Evolutionary conservation across 164 flowering plant species (phyloP), one percentile per base, ranked within the genome.

Genomic region (Santalum album): DNA sequence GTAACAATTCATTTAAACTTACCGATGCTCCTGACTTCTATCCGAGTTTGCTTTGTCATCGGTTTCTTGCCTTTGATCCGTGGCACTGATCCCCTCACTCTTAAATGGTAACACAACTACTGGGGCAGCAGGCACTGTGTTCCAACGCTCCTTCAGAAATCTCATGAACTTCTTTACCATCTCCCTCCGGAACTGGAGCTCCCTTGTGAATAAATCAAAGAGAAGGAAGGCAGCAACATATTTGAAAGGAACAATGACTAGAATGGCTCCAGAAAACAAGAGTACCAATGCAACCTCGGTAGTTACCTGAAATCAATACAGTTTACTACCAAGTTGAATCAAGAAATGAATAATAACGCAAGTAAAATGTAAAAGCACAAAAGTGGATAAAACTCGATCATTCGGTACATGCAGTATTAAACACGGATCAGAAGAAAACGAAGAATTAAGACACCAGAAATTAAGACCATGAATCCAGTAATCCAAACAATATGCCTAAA

Each of bases 61-160:
- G 17, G 42, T 49, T 60, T 57, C 53, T 49, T 63, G 72, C 26
- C 24, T 49, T 60, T 53, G 55, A 61, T 60, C 54, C 3, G 29
- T 24, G 24, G 76, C 49, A 20, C 42, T 44, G 17, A 72, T 61
- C 34, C 74, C 72, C n/a, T 61, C 73, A 56, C 51, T 78, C 54
- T 80, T 82, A 56, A 46, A 82, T 35, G 97, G 97, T 53, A 85
- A 67, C 34, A 90, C 85, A 25, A 79, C 75, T 19, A 90, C 96
- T 1, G 91, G 96, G 27, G 96, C 74, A 21, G 95, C 97, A 46
- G 94, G 97, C 54, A 90, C 74, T 0, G 78, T 75, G 40, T 75
- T 77, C 97, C 97, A 90, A 1, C 94, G 81, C 55, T 85, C 96
- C 75, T 73, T 90, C 35, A 90, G n/a, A n/a, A 83, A 42, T 38